Conservation (phyloP, 331 rosid genomes). For the Erythrophleum ivorense region DNA sequence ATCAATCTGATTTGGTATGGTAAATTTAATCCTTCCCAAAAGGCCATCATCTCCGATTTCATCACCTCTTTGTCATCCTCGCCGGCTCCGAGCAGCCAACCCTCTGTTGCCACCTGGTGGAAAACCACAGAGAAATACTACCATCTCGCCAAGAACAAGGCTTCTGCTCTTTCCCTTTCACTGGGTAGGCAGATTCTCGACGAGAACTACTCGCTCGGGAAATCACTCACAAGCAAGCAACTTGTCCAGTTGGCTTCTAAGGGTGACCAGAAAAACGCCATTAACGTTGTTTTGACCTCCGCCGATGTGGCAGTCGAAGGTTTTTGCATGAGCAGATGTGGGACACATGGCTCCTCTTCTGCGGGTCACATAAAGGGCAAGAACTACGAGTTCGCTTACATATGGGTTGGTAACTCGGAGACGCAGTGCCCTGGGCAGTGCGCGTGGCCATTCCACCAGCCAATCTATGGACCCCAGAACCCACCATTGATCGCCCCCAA, state of each 20-base stretch:
- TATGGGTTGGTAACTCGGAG: constrained; percentile 69
- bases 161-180: background rate
- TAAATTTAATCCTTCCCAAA: background rate
- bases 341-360: constrained; percentile 51
- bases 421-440: constrained; percentile 69
- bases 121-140: constrained; percentile 50
- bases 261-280: constrained; percentile 4
- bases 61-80: background rate
- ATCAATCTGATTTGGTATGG: background rate
- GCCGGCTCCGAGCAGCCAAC: background rate
- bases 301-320: background rate
- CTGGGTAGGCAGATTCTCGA: background rate
- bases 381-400: constrained; percentile 54
- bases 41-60: background rate
- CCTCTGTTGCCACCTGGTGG: constrained; percentile 37
- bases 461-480: constrained; percentile 68
- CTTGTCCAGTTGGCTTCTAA: background rate
- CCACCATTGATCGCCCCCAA: constrained; percentile 64
- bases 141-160: constrained; percentile 16
- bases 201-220: background rate
- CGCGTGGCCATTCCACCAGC: constrained; percentile 80
- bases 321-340: constrained; percentile 42
- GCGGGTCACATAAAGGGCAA: constrained; percentile 25
- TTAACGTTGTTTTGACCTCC: background rate
- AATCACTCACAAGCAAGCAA: constrained; percentile 1